Conservation (phyloP, 768 basidiomycete genomes). For the Boletus coccyginus region DNA sequence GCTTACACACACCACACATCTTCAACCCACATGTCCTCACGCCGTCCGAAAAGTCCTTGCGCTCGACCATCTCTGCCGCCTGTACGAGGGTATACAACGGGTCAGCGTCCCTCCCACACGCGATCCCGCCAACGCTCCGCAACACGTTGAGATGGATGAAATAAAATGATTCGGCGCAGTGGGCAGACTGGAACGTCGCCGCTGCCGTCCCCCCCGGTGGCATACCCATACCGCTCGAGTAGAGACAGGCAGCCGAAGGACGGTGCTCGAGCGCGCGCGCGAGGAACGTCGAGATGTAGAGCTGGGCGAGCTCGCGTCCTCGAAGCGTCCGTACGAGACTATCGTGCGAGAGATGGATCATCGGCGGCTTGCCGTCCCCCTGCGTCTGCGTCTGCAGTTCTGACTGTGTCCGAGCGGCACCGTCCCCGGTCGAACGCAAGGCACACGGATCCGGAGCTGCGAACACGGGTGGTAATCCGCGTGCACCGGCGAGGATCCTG, state of each 20-base stretch:
- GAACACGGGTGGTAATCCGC: slow-evolving; percentile 33
- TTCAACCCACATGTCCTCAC: slow-evolving; percentile 48
- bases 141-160: slow-evolving; percentile 73
- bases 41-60: slow-evolving; percentile 70
- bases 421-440: background rate
- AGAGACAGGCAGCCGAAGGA: slow-evolving; percentile 48
- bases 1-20: slow-evolving; percentile 52
- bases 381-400: background rate
- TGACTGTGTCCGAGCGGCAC: background rate
- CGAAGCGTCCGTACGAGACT: slow-evolving; percentile 46
- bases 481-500: slow-evolving; percentile 58
- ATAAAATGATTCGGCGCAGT: slow-evolving; percentile 69
- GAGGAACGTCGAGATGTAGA: slow-evolving; percentile 61
- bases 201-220: background rate
- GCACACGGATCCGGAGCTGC: slow-evolving; percentile 20
- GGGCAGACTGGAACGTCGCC: slow-evolving; percentile 13
- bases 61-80: slow-evolving; percentile 66
- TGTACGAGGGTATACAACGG: slow-evolving; percentile 67
- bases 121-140: slow-evolving; percentile 68
- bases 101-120: slow-evolving; percentile 71
- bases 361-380: slow-evolving; percentile 2
- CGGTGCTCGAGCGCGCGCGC: slow-evolving; percentile 50
- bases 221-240: slow-evolving; percentile 22
- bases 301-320: slow-evolving; percentile 65
- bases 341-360: slow-evolving; percentile 35